These are phyloP conservation scores for Ceratobasidium sp. DNA, from an alignment of 1,284 basidiomycete genomes.

Conservation along the genomic window DNA sequence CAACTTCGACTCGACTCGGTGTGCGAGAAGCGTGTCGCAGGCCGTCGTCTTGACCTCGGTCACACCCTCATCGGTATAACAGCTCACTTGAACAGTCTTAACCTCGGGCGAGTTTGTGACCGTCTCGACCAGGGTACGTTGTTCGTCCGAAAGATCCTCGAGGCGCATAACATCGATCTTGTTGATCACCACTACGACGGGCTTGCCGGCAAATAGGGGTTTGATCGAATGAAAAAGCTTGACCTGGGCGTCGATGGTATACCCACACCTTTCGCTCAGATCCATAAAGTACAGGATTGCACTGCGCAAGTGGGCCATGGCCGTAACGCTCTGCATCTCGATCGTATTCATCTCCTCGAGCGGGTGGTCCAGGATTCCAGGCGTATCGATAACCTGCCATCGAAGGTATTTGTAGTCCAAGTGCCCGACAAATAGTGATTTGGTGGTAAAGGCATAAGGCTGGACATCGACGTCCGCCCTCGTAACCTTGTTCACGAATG, in stretches of 20 bases:
- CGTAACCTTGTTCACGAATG: slow-evolving; percentile 98
- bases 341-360: slow-evolving; percentile 99
- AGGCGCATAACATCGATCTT: slow-evolving; percentile 91
- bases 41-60: slow-evolving; percentile 93
- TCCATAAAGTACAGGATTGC: slow-evolving; percentile 98
- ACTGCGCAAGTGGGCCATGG: slow-evolving; percentile 89
- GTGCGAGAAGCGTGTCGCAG: slow-evolving; percentile 89
- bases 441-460: slow-evolving; percentile 97
- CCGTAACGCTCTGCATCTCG: slow-evolving; percentile 98
- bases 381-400: slow-evolving; percentile 98
- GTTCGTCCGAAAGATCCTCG: slow-evolving; percentile 77
- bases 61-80: slow-evolving; percentile 93
- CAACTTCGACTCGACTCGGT: slow-evolving; percentile 90
- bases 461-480: slow-evolving; percentile 97
- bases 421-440: slow-evolving; percentile 95
- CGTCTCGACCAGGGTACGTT: slow-evolving; percentile 80
- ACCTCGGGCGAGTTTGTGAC: slow-evolving; percentile 79
- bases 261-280: slow-evolving; percentile 94
- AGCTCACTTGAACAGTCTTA: slow-evolving; percentile 81
- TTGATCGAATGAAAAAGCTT: slow-evolving; percentile 98
- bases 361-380: slow-evolving; percentile 90
- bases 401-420: slow-evolving; percentile 97
- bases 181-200: slow-evolving; percentile 91
- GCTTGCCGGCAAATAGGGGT: slow-evolving; percentile 91
- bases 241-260: slow-evolving; percentile 92